Conservation (phyloP, 2,329 filamentous ascomycete species). For the Colletotrichum lini region DNA sequence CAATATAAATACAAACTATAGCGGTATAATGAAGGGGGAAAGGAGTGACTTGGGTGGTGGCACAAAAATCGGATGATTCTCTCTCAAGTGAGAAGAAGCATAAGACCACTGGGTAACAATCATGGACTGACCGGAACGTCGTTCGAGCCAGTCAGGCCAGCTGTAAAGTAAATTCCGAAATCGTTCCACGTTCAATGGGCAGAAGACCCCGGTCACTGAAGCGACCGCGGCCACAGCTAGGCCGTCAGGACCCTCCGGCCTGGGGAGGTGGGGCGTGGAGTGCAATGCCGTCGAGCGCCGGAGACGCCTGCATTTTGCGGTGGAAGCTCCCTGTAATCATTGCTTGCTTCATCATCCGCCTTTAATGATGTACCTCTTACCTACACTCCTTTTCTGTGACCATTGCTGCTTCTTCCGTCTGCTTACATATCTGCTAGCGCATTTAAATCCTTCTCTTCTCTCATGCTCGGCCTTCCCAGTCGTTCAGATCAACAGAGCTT, state of each 20-base stretch:
- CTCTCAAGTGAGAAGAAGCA: conserved; percentile 32
- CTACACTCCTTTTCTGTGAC: neutral
- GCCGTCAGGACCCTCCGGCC: conserved; percentile 7
- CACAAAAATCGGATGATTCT: conserved; percentile 38
- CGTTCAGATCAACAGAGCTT: neutral
- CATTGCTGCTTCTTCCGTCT: neutral
- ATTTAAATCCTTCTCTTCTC: neutral
- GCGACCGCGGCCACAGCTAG: conserved; percentile 14
- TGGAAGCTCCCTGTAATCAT: neutral
- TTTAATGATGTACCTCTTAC: too few relatives aligned
- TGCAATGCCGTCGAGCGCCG: conserved; percentile 37
- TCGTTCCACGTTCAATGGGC: conserved; percentile 41
- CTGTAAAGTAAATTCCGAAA: conserved; percentile 40
- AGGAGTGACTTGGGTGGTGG: conserved; percentile 32
- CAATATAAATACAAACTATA: conserved; percentile 32
- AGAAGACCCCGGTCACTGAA: conserved; percentile 31
- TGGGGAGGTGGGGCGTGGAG: conserved; percentile 30
- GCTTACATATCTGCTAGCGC: too few relatives aligned
- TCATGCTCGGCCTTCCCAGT: neutral
- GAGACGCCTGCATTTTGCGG: conserved; percentile 14
- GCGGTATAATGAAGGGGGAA: conserved; percentile 2
- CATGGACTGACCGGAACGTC: conserved; percentile 39
- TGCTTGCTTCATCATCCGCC: neutral
- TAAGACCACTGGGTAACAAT: conserved; percentile 37
- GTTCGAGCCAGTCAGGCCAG: conserved; percentile 42